Conservation (phyloP, 352 stramenopile genomes). For the Phytophthora podocarpi region DNA sequence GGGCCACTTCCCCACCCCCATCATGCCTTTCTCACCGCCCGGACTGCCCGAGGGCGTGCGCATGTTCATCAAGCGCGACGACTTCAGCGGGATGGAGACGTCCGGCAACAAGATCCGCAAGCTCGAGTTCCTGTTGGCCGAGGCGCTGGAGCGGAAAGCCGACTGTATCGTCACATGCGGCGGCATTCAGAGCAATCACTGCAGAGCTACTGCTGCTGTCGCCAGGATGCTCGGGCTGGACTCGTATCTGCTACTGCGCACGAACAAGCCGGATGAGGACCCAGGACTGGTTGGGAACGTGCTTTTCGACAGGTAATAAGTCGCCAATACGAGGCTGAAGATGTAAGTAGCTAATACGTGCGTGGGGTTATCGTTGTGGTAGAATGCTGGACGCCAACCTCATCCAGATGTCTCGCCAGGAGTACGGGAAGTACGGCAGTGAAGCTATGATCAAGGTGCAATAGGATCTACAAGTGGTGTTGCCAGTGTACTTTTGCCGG, state of each 20-base stretch:
- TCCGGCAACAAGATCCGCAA: slow-evolving; percentile 97
- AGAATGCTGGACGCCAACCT: slow-evolving; percentile 77
- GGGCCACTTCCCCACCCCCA: slow-evolving; percentile 84
- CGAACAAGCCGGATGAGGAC: slow-evolving; percentile 75
- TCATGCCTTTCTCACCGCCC: slow-evolving; percentile 74
- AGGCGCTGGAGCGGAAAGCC: slow-evolving; percentile 84
- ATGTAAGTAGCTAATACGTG: background rate
- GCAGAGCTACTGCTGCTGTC: slow-evolving; percentile 82
- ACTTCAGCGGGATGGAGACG: slow-evolving; percentile 91
- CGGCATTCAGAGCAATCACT: slow-evolving; percentile 95
- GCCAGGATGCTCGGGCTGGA: slow-evolving; percentile 91
- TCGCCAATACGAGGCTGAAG: background rate
- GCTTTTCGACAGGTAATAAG: slow-evolving; percentile 70
- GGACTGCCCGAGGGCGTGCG: slow-evolving; percentile 69
- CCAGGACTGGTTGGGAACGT: slow-evolving; percentile 77
- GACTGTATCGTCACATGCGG: slow-evolving; percentile 94
- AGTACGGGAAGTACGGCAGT: slow-evolving; percentile 81
- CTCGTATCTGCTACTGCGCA: slow-evolving; percentile 91
- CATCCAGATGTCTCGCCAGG: slow-evolving; percentile 81
- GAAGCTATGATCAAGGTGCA: slow-evolving; percentile 82
- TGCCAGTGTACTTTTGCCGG: background rate
- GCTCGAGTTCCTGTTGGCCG: slow-evolving; percentile 93
- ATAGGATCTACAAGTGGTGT: background rate
- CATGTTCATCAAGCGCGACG: slow-evolving; percentile 88
- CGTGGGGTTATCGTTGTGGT: background rate